Evolutionary conservation across 1,284 basidiomycete genomes (phyloP).

Genomic region (Coniferiporia sulphurascens): DNA sequence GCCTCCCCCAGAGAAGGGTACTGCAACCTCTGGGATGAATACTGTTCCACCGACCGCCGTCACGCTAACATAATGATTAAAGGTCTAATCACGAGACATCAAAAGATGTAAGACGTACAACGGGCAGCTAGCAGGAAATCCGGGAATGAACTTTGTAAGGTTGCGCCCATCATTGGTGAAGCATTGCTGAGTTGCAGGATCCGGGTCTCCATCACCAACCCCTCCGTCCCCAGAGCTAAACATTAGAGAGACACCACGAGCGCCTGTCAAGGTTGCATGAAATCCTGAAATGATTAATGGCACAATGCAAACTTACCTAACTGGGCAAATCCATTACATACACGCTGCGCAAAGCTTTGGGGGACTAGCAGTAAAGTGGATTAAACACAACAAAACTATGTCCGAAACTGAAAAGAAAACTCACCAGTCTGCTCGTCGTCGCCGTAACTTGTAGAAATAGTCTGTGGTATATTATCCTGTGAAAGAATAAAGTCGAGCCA

Average conservation of each 20-base stretch:
- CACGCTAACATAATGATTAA: constrained; percentile 26
- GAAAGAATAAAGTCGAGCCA: constrained; percentile 56
- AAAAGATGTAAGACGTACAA: constrained; percentile 27
- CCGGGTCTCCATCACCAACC: constrained; percentile 52
- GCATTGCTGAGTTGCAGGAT: constrained; percentile 50
- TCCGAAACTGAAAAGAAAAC: constrained; percentile 9
- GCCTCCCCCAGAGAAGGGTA: constrained; percentile 60
- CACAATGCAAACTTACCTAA: constrained; percentile 39
- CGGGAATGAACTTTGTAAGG: constrained; percentile 49
- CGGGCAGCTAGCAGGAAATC: constrained; percentile 54
- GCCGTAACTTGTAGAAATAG: constrained; percentile 61
- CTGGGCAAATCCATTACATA: constrained; percentile 60
- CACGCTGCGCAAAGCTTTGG: constrained; percentile 51
- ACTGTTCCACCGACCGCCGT: constrained; percentile 56
- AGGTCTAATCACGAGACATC: neutral
- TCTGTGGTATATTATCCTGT: constrained; percentile 42
- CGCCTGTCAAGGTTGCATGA: constrained; percentile 34
- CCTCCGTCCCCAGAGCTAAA: constrained; percentile 69
- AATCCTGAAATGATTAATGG: neutral
- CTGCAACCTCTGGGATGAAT: constrained; percentile 51
- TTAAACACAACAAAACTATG: constrained; percentile 1
- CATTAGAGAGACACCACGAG: constrained; percentile 57
- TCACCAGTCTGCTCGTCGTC: constrained; percentile 65
- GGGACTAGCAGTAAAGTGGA: constrained; percentile 43
- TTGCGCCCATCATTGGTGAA: constrained; percentile 56